Evolutionary conservation across 1,284 basidiomycete genomes (phyloP).

Genomic region (Athelia psychrophila): DNA sequence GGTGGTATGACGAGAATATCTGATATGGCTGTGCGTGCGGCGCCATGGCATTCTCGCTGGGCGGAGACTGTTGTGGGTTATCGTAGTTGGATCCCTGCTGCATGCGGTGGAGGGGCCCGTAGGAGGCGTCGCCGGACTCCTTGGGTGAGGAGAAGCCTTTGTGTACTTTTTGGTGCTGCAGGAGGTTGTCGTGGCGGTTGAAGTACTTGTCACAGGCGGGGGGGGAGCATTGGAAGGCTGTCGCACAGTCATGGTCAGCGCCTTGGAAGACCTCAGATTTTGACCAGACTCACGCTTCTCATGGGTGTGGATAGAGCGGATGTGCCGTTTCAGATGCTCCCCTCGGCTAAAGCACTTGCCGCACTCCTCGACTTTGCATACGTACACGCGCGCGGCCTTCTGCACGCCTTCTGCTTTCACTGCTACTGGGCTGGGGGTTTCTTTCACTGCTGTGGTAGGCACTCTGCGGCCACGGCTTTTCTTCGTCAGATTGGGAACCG

Average conservation of each 20-base stretch:
- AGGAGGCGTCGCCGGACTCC: slow-evolving; percentile 20
- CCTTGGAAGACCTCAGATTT: background rate
- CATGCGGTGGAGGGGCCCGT: slow-evolving; percentile 19
- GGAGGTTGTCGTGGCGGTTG: slow-evolving; percentile 63
- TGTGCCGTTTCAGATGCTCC: slow-evolving; percentile 78
- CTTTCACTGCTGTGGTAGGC: slow-evolving; percentile 38
- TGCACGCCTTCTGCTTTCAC: slow-evolving; percentile 28
- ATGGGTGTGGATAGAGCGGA: slow-evolving; percentile 72
- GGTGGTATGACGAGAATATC: slow-evolving; percentile 16
- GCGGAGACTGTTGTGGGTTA: background rate
- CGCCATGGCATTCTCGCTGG: background rate
- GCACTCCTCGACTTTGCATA: slow-evolving; percentile 66
- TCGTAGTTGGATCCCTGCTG: slow-evolving; percentile 11
- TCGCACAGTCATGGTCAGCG: slow-evolving; percentile 4
- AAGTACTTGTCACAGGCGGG: slow-evolving; percentile 58
- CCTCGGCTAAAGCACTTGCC: slow-evolving; percentile 72
- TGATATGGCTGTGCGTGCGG: slow-evolving; percentile 19
- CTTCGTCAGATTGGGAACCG: slow-evolving; percentile 70
- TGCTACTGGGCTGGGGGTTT: slow-evolving; percentile 7
- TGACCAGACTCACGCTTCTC: slow-evolving; percentile 63
- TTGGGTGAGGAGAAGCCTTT: slow-evolving; percentile 39
- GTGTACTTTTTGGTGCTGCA: slow-evolving; percentile 58
- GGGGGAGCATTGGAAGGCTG: slow-evolving; percentile 58
- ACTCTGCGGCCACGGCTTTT: slow-evolving; percentile 69
- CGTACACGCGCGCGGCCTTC: slow-evolving; percentile 47